A percentile compares a stretch with the other conserved stretches of the same genome.
Evolutionary conservation across 2,329 filamentous ascomycete species (phyloP).

Genomic region (Colletotrichum spinosum): DNA sequence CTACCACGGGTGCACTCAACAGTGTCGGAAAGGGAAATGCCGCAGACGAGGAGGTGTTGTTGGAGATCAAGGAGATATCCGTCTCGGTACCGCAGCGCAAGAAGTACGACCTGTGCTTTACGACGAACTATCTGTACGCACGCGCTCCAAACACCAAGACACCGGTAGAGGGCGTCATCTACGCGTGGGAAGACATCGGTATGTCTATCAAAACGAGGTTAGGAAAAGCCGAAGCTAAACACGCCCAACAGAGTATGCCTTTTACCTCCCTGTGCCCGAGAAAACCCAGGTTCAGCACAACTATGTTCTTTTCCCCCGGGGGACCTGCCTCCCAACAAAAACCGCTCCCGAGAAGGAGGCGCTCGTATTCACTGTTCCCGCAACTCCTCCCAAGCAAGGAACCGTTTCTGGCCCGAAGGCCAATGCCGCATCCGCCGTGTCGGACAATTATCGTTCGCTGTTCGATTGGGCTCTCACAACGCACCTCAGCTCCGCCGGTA

Average conservation of each 20-base stretch:
- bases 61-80: slow-evolving; percentile 75
- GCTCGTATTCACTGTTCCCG: slow-evolving; percentile 72
- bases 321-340: slow-evolving; percentile 64
- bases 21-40: slow-evolving; percentile 50
- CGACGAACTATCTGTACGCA: slow-evolving; percentile 68
- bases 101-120: slow-evolving; percentile 75
- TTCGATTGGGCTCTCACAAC: slow-evolving; percentile 71
- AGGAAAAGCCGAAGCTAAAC: not conserved
- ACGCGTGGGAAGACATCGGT: slow-evolving; percentile 74
- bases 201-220: slow-evolving; percentile 29
- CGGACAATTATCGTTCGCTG: slow-evolving; percentile 68
- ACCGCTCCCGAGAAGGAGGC: slow-evolving; percentile 63
- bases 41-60: slow-evolving; percentile 62
- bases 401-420: slow-evolving; percentile 64
- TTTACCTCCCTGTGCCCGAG: slow-evolving; percentile 73
- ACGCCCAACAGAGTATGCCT: slow-evolving; percentile 63
- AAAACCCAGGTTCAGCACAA: slow-evolving; percentile 75
- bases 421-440: slow-evolving; percentile 62
- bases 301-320: slow-evolving; percentile 71
- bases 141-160: slow-evolving; percentile 62
- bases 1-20: slow-evolving; percentile 37
- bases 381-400: slow-evolving; percentile 70
- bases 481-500: slow-evolving; percentile 62
- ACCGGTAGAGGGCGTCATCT: slow-evolving; percentile 65
- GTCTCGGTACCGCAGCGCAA: slow-evolving; percentile 76